phyloP scores from a whole-genome alignment of 129 eudicot species.

The Kitagawia praeruptora region DNA sequence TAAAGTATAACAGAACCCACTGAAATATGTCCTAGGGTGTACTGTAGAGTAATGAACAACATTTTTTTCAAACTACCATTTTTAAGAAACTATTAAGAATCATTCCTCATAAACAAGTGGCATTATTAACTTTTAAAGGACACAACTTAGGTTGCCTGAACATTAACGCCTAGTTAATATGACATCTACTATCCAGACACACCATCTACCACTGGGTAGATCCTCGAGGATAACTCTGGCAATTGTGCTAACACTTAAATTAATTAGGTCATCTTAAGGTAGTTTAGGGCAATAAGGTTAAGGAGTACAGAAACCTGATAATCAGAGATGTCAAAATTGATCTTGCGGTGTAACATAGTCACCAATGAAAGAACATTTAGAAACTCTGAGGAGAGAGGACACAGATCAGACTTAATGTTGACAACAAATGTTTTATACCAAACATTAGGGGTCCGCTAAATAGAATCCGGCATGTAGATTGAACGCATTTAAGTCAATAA shows the following conservation, averaged over 20 bases:
- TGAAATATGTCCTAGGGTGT: not conserved
- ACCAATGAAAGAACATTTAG: not conserved
- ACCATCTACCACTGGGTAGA: not conserved
- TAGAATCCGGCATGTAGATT: not conserved
- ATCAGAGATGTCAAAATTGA: not conserved
- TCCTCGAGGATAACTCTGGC: not conserved
- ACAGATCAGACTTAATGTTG: not conserved
- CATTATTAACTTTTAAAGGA: not conserved
- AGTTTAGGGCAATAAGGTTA: not conserved
- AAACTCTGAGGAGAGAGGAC: not conserved
- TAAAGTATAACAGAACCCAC: slow-evolving; percentile 4
- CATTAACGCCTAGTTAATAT: not conserved
- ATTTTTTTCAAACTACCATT: not conserved
- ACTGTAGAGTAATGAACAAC: not conserved
- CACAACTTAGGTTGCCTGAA: not conserved
- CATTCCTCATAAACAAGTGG: not conserved
- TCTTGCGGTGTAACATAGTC: not conserved
- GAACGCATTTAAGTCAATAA: not conserved
- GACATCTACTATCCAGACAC: not conserved
- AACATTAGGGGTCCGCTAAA: not conserved
- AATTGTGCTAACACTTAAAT: not conserved
- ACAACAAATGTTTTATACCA: not conserved
- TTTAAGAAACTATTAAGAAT: not conserved
- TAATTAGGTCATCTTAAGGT: not conserved
- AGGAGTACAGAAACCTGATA: not conserved